Evolutionary conservation across 164 flowering plant genomes (phyloP).

Genomic region (Dillenia suffruticosa): DNA sequence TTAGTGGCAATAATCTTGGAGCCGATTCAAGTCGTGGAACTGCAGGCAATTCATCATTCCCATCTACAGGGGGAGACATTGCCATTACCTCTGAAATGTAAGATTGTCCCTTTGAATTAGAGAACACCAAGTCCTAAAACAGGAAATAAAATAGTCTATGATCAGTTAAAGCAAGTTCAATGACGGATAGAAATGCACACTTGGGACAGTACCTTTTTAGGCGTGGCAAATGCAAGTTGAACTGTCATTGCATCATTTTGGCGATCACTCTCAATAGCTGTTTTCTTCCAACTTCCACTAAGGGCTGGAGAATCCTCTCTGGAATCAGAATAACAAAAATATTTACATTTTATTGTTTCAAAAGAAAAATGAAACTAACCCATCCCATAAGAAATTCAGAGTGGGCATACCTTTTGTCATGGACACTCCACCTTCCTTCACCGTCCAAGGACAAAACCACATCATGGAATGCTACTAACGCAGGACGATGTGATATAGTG

Average conservation of each 20-base stretch:
- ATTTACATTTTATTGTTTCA: too few relatives aligned
- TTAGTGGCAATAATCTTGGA: constrained; percentile 61
- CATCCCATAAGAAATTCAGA: too few relatives aligned
- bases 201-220: constrained; percentile 39
- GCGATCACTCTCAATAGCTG: constrained; percentile 51
- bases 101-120: constrained; percentile 50
- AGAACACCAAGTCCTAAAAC: constrained; percentile 48
- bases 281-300: constrained; percentile 25
- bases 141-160: neutral
- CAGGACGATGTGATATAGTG: constrained; percentile 98
- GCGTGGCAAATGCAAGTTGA: constrained; percentile 75
- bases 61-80: constrained; percentile 42
- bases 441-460: constrained; percentile 95
- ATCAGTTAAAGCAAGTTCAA: neutral
- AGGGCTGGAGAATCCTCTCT: constrained; percentile 50
- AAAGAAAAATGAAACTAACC: too few relatives aligned
- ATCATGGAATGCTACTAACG: constrained; percentile 98
- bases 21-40: constrained; percentile 60
- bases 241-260: constrained; percentile 85
- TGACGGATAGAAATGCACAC: neutral
- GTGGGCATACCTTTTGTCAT: constrained; percentile 45
- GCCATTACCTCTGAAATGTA: constrained; percentile 62
- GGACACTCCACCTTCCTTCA: constrained; percentile 94
- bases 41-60: constrained; percentile 32
- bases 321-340: constrained; percentile 5